A percentile compares a stretch with the other conserved stretches of the same genome.
Evolutionary conservation across 2,329 filamentous ascomycete species (phyloP).

Genomic region (Fusarium decemcellulare): DNA sequence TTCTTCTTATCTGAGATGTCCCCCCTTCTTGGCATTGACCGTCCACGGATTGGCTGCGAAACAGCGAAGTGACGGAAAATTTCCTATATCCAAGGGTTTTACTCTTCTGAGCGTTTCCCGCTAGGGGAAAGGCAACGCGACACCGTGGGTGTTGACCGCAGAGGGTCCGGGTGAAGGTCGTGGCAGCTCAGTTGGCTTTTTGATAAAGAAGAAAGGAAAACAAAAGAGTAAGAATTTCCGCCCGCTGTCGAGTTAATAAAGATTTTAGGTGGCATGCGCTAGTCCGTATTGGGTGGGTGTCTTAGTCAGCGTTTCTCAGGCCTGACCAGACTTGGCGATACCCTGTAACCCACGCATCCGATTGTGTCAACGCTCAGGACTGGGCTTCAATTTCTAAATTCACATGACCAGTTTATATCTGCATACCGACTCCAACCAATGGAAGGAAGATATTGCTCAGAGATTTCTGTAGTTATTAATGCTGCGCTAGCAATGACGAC

Average conservation of each 20-base stretch:
- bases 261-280: conserved; percentile 35
- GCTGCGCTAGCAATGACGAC: too few species aligned
- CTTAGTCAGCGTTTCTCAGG: conserved; percentile 34
- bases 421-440: too few species aligned
- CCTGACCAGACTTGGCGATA: too few species aligned
- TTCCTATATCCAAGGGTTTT: conserved; percentile 75
- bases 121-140: conserved; percentile 71
- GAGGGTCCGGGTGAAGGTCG: conserved; percentile 68
- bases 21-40: conserved; percentile 74
- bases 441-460: too few species aligned
- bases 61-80: conserved; percentile 64
- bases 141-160: conserved; percentile 63
- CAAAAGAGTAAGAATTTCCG: conserved; percentile 52
- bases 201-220: conserved; percentile 67
- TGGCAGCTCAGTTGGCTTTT: conserved; percentile 76
- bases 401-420: too few species aligned
- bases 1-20: conserved; percentile 59
- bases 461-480: too few species aligned
- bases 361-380: too few species aligned
- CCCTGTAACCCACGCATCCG: too few species aligned
- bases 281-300: conserved; percentile 21
- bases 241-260: conserved; percentile 43
- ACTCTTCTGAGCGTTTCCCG: conserved; percentile 70
- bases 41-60: conserved; percentile 58
- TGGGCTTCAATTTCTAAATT: too few species aligned